phyloP scores from a whole-genome alignment of 148 eudicot genomes.

The Dysphania ambrosioides region DNA sequence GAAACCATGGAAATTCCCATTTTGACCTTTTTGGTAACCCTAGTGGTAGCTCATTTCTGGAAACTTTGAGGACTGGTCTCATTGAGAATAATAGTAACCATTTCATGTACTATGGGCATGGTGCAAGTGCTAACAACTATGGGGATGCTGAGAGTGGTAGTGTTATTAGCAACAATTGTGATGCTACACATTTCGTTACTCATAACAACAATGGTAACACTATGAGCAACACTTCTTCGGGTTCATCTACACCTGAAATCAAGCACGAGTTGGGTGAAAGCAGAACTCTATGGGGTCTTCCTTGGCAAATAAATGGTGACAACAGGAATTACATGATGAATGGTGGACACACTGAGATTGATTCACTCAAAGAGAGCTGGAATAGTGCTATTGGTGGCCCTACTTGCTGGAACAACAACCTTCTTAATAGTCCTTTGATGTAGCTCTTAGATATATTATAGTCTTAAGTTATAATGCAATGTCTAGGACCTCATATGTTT shows the following conservation, averaged over 20 bases:
- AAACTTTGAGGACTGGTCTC: slow-evolving; percentile 12
- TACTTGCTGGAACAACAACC: slow-evolving; percentile 64
- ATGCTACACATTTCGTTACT: slow-evolving; percentile 32
- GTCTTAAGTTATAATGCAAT: not conserved
- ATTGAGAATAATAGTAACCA: slow-evolving; percentile 14
- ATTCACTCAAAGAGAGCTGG: slow-evolving; percentile 43
- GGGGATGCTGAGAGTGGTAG: slow-evolving; percentile 4
- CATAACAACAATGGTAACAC: slow-evolving; percentile 23
- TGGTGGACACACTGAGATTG: slow-evolving; percentile 26
- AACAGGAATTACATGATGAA: slow-evolving; percentile 20
- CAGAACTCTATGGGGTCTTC: slow-evolving; percentile 51
- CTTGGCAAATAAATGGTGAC: slow-evolving; percentile 51
- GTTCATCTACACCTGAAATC: slow-evolving; percentile 20
- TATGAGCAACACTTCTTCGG: slow-evolving; percentile 26
- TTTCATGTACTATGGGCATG: slow-evolving; percentile 36
- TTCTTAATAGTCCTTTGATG: slow-evolving; percentile 69
- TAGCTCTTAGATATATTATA: slow-evolving; percentile 26
- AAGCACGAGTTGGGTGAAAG: slow-evolving; percentile 50
- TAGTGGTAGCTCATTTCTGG: not conserved
- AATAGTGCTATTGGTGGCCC: slow-evolving; percentile 43
- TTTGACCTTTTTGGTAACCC: slow-evolving; percentile 32
- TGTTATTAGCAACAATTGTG: slow-evolving; percentile 11
- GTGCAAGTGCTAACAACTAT: slow-evolving; percentile 12
- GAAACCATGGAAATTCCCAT: slow-evolving; percentile 5
- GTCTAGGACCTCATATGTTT: slow-evolving; percentile 6